Base-by-base conservation (phyloP, 2,329 filamentous ascomycete genomes). In the Botrytis tulipae region DNA sequence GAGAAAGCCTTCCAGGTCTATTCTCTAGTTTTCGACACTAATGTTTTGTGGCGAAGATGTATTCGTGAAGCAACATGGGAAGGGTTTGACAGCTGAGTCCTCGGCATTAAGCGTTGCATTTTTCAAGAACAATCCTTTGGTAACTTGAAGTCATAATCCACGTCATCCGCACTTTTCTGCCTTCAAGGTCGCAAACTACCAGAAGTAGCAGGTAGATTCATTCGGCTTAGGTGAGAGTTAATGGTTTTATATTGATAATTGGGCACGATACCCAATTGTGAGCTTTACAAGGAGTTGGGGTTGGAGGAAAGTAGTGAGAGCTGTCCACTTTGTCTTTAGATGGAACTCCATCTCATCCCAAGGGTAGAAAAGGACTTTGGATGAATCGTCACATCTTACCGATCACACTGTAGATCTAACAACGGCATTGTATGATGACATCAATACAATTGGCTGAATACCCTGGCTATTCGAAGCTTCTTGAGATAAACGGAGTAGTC, bases 381-480 rank as follows among this genome's bases (percentile, higher is more conserved):
- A 72, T 72, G 63, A 69, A 69, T 65, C 18, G 22, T 35, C 63
- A 69, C 42, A 54, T 54, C 48, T 32, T 40, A 57, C 48, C 14
- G 54, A 72, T 69, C 54, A 69, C 48, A 69, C 42, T 72, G 51
- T 72, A 72, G 71, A 72, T 72, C 71, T 48, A 60, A 72, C 40
- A 69, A 69, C 29, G 60, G 54, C 44, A 51, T 61, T 35, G 25
- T 69, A 51, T 12, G 22, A 68, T 42, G 62, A 44, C 32, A 60
- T 61, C 40, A 61, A 70, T 40, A n/a, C 37, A 48, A 72, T 37
- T 68, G 18, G 44, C 37, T 42, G 54, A 42, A 60, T 32, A 22
- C 12, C n/a, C 14, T 48, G 42, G 20, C 40, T 48, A 32, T 40
- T 32, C 42, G 59, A 65, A 63, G 10, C 40, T 72, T 46, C 59